Evolutionary conservation across 805 yeast genomes (phyloP).

Genomic region (Wickerhamomyces bovis): DNA sequence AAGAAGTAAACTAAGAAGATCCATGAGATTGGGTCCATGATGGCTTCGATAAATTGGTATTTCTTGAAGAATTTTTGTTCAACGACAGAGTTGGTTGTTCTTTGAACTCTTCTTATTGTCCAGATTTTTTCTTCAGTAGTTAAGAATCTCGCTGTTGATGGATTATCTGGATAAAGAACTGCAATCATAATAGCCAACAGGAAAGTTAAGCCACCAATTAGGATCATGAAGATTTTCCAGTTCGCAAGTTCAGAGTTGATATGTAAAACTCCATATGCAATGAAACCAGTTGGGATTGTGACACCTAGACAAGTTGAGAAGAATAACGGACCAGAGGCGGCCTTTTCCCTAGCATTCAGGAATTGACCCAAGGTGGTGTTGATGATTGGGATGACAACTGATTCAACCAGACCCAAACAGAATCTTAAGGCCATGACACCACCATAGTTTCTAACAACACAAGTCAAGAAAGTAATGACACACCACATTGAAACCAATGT

Average conservation of each 20-base stretch:
- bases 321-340: constrained; percentile 48
- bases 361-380: constrained; percentile 46
- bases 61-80: constrained; percentile 43
- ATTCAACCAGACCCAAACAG: constrained; percentile 45
- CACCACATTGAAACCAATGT: constrained; percentile 39
- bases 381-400: constrained; percentile 37
- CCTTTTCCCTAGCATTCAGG: constrained; percentile 41
- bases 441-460: constrained; percentile 37
- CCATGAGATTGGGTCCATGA: constrained; percentile 45
- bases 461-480: constrained; percentile 38
- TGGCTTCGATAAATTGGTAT: constrained; percentile 43
- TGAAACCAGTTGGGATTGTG: constrained; percentile 47
- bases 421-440: constrained; percentile 44
- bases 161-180: constrained; percentile 50
- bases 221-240: constrained; percentile 53
- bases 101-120: constrained; percentile 38
- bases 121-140: constrained; percentile 44
- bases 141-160: constrained; percentile 44
- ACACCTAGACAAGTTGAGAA: constrained; percentile 46
- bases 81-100: constrained; percentile 24
- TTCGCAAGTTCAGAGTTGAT: constrained; percentile 24
- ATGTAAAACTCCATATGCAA: constrained; percentile 34
- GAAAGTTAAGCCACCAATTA: constrained; percentile 47
- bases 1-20: constrained; percentile 35
- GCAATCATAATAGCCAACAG: constrained; percentile 28